These are phyloP conservation scores for Cairneyella variabilis DNA, from an alignment of 495 filamentous ascomycete species.

Conservation along the genomic window DNA sequence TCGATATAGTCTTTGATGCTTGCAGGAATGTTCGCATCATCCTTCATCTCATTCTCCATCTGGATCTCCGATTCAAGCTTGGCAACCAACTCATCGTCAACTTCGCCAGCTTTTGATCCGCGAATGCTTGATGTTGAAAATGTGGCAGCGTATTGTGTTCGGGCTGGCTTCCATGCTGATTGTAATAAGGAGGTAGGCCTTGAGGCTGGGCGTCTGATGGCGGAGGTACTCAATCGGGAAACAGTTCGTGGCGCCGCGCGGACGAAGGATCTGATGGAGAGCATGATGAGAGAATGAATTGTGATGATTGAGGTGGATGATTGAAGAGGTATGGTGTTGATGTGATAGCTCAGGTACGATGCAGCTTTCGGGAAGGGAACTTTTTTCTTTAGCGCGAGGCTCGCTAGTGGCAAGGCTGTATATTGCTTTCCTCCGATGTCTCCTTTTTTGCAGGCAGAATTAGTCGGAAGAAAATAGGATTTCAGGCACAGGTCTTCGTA, in stretches of 20 bases:
- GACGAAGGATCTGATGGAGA: conserved; percentile 67
- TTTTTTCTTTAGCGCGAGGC: conserved; percentile 12
- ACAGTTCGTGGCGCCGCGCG: conserved; percentile 68
- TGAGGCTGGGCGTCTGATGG: conserved; percentile 46
- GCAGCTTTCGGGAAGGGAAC: not conserved
- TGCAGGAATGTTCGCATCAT: conserved; percentile 52
- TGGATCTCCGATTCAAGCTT: conserved; percentile 77
- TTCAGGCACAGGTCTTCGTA: no score
- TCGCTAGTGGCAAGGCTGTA: not conserved
- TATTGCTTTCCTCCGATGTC: not conserved
- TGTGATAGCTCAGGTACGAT: not conserved
- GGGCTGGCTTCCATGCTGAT: conserved; percentile 46
- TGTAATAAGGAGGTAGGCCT: conserved; percentile 36
- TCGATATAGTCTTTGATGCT: conserved; percentile 71
- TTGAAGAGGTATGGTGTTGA: not conserved
- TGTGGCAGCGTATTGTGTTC: conserved; percentile 56
- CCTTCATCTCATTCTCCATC: conserved; percentile 56
- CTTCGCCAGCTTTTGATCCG: conserved; percentile 56
- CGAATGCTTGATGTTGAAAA: conserved; percentile 69
- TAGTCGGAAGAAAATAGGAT: no score
- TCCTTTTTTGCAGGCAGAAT: not conserved
- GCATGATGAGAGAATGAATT: conserved; percentile 50
- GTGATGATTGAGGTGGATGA: conserved; percentile 6
- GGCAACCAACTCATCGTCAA: conserved; percentile 67
- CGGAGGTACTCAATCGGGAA: conserved; percentile 53